Conservation (phyloP, 2,329 filamentous ascomycete genomes). For the Aschersonia sp. region DNA sequence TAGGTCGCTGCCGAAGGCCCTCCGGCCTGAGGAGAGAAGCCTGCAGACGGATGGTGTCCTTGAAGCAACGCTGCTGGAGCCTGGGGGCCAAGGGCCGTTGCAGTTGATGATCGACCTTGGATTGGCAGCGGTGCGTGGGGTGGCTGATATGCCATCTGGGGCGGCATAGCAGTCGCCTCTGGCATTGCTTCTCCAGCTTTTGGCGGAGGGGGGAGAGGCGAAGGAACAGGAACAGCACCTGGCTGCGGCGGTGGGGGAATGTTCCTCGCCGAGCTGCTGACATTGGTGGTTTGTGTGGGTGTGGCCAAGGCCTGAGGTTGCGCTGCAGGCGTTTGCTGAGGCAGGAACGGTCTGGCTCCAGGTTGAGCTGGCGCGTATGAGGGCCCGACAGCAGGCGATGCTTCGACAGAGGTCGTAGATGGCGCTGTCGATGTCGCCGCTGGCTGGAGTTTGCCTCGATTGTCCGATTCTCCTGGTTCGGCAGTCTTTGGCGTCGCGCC, state of each 20-base stretch:
- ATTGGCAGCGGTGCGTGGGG: slow-evolving; percentile 24
- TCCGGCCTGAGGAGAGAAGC: slow-evolving; percentile 33
- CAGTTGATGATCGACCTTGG: slow-evolving; percentile 31
- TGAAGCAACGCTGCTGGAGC: slow-evolving; percentile 12
- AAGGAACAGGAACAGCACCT: slow-evolving; percentile 34
- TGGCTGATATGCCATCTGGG: slow-evolving; percentile 34
- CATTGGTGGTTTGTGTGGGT: slow-evolving; percentile 20
- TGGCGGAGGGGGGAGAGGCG: slow-evolving; percentile 33
- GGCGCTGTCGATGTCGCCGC: not conserved
- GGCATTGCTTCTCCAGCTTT: slow-evolving; percentile 28
- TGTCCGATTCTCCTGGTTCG: not conserved
- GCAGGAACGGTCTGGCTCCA: slow-evolving; percentile 28
- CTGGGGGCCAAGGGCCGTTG: slow-evolving; percentile 12
- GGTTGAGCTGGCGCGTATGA: slow-evolving; percentile 29
- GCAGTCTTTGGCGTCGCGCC: slow-evolving; percentile 31
- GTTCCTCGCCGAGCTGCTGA: slow-evolving; percentile 6
- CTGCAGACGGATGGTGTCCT: slow-evolving; percentile 11
- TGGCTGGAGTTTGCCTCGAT: slow-evolving; percentile 1
- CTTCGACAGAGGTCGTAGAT: not conserved
- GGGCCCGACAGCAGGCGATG: slow-evolving; percentile 6
- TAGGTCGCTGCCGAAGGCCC: not conserved
- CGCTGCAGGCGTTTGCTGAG: slow-evolving; percentile 25
- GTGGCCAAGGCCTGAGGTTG: slow-evolving; percentile 24
- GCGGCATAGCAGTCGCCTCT: slow-evolving; percentile 21
- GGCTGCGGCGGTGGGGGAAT: slow-evolving; percentile 42